phyloP scores from a whole-genome alignment of 73 alveolate species.

The Symbiodinium pilosum region DNA sequence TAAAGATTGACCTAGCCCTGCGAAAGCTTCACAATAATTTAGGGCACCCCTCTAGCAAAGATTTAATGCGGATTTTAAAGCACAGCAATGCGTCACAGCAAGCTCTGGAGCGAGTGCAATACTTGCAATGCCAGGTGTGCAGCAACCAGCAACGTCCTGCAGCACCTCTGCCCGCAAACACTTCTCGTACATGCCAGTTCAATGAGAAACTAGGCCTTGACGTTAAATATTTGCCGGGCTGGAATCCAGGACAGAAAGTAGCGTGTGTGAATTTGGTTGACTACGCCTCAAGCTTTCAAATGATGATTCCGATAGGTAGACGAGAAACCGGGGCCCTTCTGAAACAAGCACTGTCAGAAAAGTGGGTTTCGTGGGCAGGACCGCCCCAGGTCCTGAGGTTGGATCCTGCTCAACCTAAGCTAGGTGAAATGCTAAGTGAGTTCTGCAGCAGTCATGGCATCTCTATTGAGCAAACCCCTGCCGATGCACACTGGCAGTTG shows the following conservation, averaged over 20 bases:
- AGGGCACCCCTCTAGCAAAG: neutral
- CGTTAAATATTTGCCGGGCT: neutral
- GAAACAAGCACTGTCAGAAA: neutral
- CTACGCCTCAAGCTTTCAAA: neutral
- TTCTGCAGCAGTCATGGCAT: neutral
- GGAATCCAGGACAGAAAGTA: neutral
- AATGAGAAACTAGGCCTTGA: neutral
- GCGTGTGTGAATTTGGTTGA: neutral
- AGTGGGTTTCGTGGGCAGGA: neutral
- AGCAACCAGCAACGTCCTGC: neutral
- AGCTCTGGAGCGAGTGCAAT: neutral
- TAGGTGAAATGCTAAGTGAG: neutral
- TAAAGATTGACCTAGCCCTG: neutral
- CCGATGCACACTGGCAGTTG: conserved; percentile 1
- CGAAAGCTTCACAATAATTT: neutral
- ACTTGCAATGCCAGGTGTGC: neutral
- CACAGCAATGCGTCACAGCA: neutral
- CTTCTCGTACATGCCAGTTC: neutral
- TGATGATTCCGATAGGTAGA: neutral
- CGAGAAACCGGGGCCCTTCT: neutral
- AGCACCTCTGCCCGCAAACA: neutral
- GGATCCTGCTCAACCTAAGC: neutral
- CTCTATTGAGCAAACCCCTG: neutral
- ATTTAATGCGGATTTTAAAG: neutral
- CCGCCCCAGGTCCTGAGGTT: neutral